Base-by-base conservation (phyloP, 2,329 filamentous ascomycete species). In the Alternaria sp. region DNA sequence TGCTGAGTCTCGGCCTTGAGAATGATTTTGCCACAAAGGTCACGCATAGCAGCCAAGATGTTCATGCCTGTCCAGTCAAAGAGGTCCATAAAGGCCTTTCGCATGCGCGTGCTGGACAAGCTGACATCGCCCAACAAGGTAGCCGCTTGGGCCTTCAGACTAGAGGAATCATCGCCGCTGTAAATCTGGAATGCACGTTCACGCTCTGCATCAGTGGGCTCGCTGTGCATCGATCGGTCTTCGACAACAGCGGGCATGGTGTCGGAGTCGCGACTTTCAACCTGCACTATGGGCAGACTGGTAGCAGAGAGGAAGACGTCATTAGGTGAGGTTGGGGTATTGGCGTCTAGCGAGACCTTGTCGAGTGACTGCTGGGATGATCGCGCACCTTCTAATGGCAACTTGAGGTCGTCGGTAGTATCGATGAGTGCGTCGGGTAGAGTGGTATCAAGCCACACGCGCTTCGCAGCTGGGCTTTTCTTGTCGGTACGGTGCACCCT, bases 1-100 rank as follows among this genome's bases (percentile, higher is more conserved):
- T 99, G 94, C 79, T 99, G 95, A 3, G 94, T 97, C 80, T 99
- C 95, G 41, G 92, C 95, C 68, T 92, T 92, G 59, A 99, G 84
- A 5, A 95, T 85, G 25, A 98, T 84, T 32, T 92, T 90, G 54
- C 87, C 87, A 77, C 95, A 99, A 27, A 99, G 85, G 61, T 90
- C 87, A 27, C 95, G 89, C 65, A 98, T 84, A 8, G 92, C 89
- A 38, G 86, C 84, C 16, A 98, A 85, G 49, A 98, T 90, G 77
- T 92, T 97, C 72, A 91, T 85, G 69, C 90, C 90, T 8, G 87
- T 83, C 82, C 95, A 98, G 75, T 97, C 90, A 76, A 94, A 97
- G 11, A 97, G 83, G 62, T 93, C 89, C 91, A 99, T 97, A 79
- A 97, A 99, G 0, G 94, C 94, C 66, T 84, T 84, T 50, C 89